Evolutionary conservation across 1,284 basidiomycete genomes (phyloP).

Genomic region (Bondarzewia mesenterica): DNA sequence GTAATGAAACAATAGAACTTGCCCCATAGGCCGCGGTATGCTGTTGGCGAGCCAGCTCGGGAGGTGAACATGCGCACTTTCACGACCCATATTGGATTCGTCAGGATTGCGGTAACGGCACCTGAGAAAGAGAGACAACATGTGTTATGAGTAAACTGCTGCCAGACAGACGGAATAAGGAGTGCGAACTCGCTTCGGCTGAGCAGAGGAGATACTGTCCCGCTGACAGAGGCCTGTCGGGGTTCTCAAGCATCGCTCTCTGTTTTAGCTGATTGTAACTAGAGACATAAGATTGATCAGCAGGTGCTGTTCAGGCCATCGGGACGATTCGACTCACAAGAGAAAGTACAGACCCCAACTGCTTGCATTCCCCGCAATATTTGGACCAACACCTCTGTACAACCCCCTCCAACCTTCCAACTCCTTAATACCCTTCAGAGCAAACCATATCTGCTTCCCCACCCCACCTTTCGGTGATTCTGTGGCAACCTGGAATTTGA

Average conservation of each 20-base stretch:
- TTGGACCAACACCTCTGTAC: constrained; percentile 87
- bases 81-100: constrained; percentile 98
- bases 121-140: constrained; percentile 38
- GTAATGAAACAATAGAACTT: constrained; percentile 21
- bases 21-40: constrained; percentile 81
- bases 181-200: constrained; percentile 85
- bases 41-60: constrained; percentile 47
- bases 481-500: constrained; percentile 91
- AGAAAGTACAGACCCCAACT: constrained; percentile 98
- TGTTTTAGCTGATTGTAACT: constrained; percentile 96
- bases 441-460: constrained; percentile 73
- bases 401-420: constrained; percentile 80
- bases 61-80: constrained; percentile 98
- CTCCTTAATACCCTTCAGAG: constrained; percentile 68
- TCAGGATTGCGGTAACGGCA: constrained; percentile 88
- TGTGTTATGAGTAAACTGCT: constrained; percentile 3
- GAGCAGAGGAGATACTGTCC: constrained; percentile 85
- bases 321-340: constrained; percentile 56
- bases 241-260: constrained; percentile 51
- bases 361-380: constrained; percentile 93
- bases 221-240: constrained; percentile 58
- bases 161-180: constrained; percentile 8
- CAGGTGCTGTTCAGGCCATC: background rate
- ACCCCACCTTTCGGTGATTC: constrained; percentile 51
- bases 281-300: background rate